Base-by-base conservation (phyloP, 2,329 filamentous ascomycete genomes). In the Blastomyces emzantsi region DNA sequence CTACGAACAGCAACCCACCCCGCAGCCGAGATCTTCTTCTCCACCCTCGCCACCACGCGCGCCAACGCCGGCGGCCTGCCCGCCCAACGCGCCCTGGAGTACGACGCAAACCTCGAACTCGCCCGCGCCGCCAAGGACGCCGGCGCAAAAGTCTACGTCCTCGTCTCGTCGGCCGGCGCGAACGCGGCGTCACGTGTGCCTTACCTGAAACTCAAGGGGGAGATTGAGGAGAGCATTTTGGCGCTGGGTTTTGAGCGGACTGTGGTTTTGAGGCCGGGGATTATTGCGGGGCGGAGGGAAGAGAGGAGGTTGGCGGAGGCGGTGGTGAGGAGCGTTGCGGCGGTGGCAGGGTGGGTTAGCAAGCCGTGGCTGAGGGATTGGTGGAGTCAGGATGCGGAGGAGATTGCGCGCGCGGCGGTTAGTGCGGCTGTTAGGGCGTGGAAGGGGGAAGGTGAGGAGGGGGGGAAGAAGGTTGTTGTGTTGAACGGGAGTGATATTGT, bases 81-180 rank as follows among this genome's bases (percentile, higher is more conserved):
- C 36, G 86, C 87, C 66, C 93, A 97, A 77, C 89, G 90, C 78
- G 89, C 90, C 72, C 90, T 97, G 67, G 93, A 97, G 78, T 85
- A 92, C 73, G 91, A 94, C 72, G 81, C 96, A 55, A 96, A 96
- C 76, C 75, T 95, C 59, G 87, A 88, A 67, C 81, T 96, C 30
- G 92, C 90, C 3, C 82, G 83, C 65, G 86, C 88, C 0, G 90
- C 92, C 54, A 90, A 88, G 72, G 83, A 82, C 3, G 85, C 87
- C 0, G 90, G 90, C 45, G 83, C 85, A 13, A 85, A 85, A 68
- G 88, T 87, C 1, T 95, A 89, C 71, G 87, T 97, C 28, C 86
- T 95, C 67, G 82, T 96, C 63, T 92, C 88, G 0, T 81, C 82
- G 28, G 78, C 70, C 0, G 76, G 75, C 60, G 80, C 78, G n/a